Evolutionary conservation across 306 rosid species (phyloP).

Genomic region (Ormosia emarginata): DNA sequence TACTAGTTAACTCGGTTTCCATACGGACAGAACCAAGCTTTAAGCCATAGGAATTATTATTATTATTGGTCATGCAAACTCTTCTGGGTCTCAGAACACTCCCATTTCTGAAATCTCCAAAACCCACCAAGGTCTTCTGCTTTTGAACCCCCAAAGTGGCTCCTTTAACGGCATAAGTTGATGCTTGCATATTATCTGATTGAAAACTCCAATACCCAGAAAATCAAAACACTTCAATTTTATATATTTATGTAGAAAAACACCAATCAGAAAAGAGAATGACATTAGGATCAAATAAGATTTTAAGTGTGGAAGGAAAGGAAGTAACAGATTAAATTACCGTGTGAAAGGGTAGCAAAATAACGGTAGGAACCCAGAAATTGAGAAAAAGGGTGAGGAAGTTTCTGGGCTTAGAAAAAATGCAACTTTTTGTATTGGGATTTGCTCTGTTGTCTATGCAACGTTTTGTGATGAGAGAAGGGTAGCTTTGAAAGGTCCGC

Average conservation of each 20-base stretch:
- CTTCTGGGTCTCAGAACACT: conserved; percentile 33
- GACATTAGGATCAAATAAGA: neutral
- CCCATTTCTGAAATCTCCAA: conserved; percentile 39
- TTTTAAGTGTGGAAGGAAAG: neutral
- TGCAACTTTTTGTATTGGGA: neutral
- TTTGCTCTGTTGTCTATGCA: neutral
- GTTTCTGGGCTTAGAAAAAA: neutral
- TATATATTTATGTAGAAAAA: neutral
- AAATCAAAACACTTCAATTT: conserved; percentile 27
- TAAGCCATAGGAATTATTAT: conserved; percentile 36
- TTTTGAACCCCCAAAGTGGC: conserved; percentile 44
- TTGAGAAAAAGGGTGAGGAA: neutral
- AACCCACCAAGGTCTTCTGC: conserved; percentile 33
- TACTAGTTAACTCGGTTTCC: conserved; percentile 44
- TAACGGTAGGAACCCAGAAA: conserved; percentile 4
- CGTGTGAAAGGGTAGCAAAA: neutral
- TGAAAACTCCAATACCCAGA: conserved; percentile 18
- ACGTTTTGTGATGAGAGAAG: neutral
- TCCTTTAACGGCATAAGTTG: conserved; percentile 49
- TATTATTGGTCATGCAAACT: conserved; percentile 41
- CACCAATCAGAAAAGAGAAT: neutral
- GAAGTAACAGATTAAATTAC: neutral
- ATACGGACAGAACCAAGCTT: conserved; percentile 38
- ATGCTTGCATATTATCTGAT: conserved; percentile 65
- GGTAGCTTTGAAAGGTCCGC: conserved; percentile 37